phyloP scores from a whole-genome alignment of 768 basidiomycete genomes.

The Termitomyces sp. region DNA sequence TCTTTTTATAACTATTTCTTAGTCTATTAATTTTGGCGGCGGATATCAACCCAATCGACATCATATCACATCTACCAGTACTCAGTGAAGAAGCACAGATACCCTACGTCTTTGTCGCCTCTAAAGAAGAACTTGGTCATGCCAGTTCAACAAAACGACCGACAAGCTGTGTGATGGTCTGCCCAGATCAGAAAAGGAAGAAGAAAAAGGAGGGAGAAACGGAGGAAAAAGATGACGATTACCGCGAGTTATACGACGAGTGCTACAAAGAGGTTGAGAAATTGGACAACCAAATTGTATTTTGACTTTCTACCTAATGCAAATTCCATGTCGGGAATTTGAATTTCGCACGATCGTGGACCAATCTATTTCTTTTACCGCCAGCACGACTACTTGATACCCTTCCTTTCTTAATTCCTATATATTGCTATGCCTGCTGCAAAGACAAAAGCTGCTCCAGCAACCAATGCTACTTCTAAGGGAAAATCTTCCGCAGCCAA shows the following conservation, averaged over 20 bases:
- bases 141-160: slow-evolving; percentile 97
- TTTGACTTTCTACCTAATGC: slow-evolving; percentile 33
- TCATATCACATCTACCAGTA: slow-evolving; percentile 94
- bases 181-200: slow-evolving; percentile 74
- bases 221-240: slow-evolving; percentile 76
- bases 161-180: slow-evolving; percentile 96
- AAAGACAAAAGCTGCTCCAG: slow-evolving; percentile 48
- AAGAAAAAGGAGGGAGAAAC: slow-evolving; percentile 56
- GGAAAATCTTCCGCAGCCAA: slow-evolving; percentile 33
- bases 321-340: slow-evolving; percentile 6
- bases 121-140: slow-evolving; percentile 93
- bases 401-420: slow-evolving; percentile 15
- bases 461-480: slow-evolving; percentile 34
- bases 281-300: slow-evolving; percentile 65
- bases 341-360: slow-evolving; percentile 20
- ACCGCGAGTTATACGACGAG: slow-evolving; percentile 82
- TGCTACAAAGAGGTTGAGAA: slow-evolving; percentile 81
- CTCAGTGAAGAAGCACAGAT: slow-evolving; percentile 91
- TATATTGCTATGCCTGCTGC: slow-evolving; percentile 37
- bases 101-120: slow-evolving; percentile 85
- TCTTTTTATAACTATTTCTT: slow-evolving; percentile 1
- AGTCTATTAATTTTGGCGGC: slow-evolving; percentile 91
- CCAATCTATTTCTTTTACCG: slow-evolving; percentile 11
- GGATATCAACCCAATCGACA: slow-evolving; percentile 97
- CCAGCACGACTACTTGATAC: slow-evolving; percentile 16